phyloP scores from a whole-genome alignment of 345 rosid genomes.

The Mallotus nudiflorus region DNA sequence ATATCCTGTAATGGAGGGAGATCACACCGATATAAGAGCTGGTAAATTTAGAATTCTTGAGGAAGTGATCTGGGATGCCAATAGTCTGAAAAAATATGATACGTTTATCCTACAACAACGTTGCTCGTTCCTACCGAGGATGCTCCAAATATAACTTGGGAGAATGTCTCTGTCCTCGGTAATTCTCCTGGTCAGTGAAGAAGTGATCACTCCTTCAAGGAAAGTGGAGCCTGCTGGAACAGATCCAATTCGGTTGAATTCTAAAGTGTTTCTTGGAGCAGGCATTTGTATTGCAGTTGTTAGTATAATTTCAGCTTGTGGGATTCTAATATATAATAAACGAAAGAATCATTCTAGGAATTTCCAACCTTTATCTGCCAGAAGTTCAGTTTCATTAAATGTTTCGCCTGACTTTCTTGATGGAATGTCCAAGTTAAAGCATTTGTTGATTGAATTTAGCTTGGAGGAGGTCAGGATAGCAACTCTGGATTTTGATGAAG shows the following conservation, averaged over 20 bases:
- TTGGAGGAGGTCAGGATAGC: constrained; percentile 38
- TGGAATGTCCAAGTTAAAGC: constrained; percentile 36
- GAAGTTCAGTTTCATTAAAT: no score
- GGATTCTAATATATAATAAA: neutral
- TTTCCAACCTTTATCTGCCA: constrained; percentile 26
- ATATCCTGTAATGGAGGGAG: constrained; percentile 34
- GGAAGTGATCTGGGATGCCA: constrained; percentile 24
- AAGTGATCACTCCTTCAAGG: neutral
- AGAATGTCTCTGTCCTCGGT: neutral
- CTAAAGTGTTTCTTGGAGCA: constrained; percentile 14
- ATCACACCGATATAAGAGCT: constrained; percentile 19
- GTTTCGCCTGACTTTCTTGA: constrained; percentile 32
- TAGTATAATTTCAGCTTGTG: constrained; percentile 4
- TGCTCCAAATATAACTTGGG: constrained; percentile 20
- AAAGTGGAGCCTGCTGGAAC: constrained; percentile 7
- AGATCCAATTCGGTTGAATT: constrained; percentile 8
- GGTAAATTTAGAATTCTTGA: constrained; percentile 23
- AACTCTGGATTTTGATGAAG: constrained; percentile 31
- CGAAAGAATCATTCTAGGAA: constrained; percentile 17
- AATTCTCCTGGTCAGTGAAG: constrained; percentile 25
- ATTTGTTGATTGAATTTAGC: constrained; percentile 29
- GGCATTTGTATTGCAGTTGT: constrained; percentile 19
- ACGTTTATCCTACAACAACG: constrained; percentile 37
- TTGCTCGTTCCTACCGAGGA: constrained; percentile 31
- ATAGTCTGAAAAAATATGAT: constrained; percentile 6